Evolutionary conservation across 768 basidiomycete genomes (phyloP).

Genomic region (Leucocoprinus sp.): DNA sequence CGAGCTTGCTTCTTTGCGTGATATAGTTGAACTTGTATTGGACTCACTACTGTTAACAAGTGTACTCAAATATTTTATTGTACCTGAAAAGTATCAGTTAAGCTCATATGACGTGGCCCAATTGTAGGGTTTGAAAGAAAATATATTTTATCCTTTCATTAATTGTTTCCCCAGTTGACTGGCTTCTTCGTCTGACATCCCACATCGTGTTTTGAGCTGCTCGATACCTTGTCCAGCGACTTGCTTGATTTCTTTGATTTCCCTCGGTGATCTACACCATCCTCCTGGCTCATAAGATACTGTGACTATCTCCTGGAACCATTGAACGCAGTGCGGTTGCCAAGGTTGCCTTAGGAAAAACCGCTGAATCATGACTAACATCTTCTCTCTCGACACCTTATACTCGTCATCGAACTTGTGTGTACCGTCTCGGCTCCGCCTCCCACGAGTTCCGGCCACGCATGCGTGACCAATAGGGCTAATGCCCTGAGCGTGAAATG

Average conservation of each 20-base stretch:
- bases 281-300: background rate
- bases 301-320: background rate
- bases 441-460: slow-evolving; percentile 28
- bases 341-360: background rate
- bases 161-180: background rate
- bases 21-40: too few species aligned
- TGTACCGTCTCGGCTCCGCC: slow-evolving; percentile 5
- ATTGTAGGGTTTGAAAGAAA: background rate
- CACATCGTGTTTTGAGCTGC: background rate
- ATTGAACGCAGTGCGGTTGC: background rate
- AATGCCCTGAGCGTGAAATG: slow-evolving; percentile 25
- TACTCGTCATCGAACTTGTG: slow-evolving; percentile 9
- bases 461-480: slow-evolving; percentile 25
- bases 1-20: too few species aligned
- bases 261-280: slow-evolving; percentile 1
- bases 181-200: background rate
- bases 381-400: slow-evolving; percentile 3
- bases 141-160: background rate
- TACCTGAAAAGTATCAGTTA: too few species aligned
- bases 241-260: background rate
- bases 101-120: too few species aligned
- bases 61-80: too few species aligned
- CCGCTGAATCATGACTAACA: background rate
- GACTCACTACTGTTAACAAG: too few species aligned
- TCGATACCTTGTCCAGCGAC: background rate